Base-by-base conservation (phyloP, 805 yeast genomes). In the Saturnispora zaruensis region DNA sequence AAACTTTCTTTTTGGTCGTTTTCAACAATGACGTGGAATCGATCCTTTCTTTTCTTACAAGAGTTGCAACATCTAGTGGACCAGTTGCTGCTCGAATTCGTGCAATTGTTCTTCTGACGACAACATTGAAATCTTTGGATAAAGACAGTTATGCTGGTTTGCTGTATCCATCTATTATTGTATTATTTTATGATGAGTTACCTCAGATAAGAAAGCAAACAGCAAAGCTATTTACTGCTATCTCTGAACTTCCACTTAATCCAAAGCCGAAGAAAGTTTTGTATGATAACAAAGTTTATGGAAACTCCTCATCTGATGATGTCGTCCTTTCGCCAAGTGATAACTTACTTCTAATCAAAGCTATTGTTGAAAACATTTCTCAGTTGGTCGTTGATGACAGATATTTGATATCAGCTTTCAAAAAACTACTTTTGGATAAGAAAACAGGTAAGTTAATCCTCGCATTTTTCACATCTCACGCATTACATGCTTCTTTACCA, bases 401-500 rank as follows among this genome's bases (percentile, higher is more conserved):
- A 24, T 79, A 77, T 57, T 63, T 79, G 52, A 62, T 72, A 49
- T 52, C 66, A 54, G 55, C 58, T 26, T 64, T 74, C 50, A 64
- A 50, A 46, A 53, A 55, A 9, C 45, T 69, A 26, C 58, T 76
- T 4, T 69, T 72, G 24, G 81, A 82, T 60, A 77, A 75, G 57
- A 79, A 76, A 52, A 61, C 76, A 41, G 83, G 82, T 14, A 75
- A 77, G 50, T 67, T 83, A 5, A 71, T 76, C 42, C 64, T 82
- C 48, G 76, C 89, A 0, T 85, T 82, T 55, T 72, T 87, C 58
- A 78, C 84, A 18, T 79, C 83, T 50, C 93, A 88, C 64, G 84
- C 87, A 59, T 62, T 70, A 36, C 56, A 68, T 7, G 67, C 74
- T 23, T 66, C 77, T 7, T 55, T 81, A 23, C 82, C 85, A 21